These are phyloP conservation scores for Kodamaea lidongshanica DNA, from an alignment of 805 yeast species.

Conservation along the genomic window DNA sequence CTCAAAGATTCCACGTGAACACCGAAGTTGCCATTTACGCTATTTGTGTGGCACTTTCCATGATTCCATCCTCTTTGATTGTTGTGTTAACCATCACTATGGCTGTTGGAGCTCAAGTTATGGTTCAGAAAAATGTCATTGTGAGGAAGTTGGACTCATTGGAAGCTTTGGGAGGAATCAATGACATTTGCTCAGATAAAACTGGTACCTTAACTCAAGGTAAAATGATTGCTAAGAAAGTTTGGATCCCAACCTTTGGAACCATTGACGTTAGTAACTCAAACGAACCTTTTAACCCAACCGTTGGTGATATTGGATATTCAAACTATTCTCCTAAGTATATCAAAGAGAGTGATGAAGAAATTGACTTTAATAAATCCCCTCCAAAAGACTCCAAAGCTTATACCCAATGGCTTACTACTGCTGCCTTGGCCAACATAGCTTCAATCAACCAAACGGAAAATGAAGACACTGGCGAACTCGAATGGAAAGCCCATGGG, in stretches of 20 bases:
- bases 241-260: slow-evolving; percentile 64
- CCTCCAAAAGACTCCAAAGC: slow-evolving; percentile 12
- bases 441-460: slow-evolving; percentile 53
- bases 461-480: slow-evolving; percentile 36
- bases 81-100: slow-evolving; percentile 80
- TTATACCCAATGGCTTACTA: slow-evolving; percentile 48
- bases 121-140: slow-evolving; percentile 65
- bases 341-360: slow-evolving; percentile 32
- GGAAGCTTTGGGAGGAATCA: slow-evolving; percentile 74
- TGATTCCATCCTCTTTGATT: slow-evolving; percentile 76
- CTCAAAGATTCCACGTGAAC: slow-evolving; percentile 69
- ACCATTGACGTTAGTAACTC: slow-evolving; percentile 49
- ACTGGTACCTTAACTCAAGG: slow-evolving; percentile 82
- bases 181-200: slow-evolving; percentile 76
- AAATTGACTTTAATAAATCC: slow-evolving; percentile 24
- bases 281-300: slow-evolving; percentile 60
- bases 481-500: slow-evolving; percentile 71
- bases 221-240: slow-evolving; percentile 65
- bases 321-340: slow-evolving; percentile 30
- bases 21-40: slow-evolving; percentile 84
- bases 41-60: slow-evolving; percentile 73
- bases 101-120: slow-evolving; percentile 74
- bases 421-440: slow-evolving; percentile 76
- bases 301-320: slow-evolving; percentile 43
- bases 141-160: slow-evolving; percentile 72